phyloP scores from a whole-genome alignment of 2,329 filamentous ascomycete species.

The Zelopaecilomyces penicillatus region DNA sequence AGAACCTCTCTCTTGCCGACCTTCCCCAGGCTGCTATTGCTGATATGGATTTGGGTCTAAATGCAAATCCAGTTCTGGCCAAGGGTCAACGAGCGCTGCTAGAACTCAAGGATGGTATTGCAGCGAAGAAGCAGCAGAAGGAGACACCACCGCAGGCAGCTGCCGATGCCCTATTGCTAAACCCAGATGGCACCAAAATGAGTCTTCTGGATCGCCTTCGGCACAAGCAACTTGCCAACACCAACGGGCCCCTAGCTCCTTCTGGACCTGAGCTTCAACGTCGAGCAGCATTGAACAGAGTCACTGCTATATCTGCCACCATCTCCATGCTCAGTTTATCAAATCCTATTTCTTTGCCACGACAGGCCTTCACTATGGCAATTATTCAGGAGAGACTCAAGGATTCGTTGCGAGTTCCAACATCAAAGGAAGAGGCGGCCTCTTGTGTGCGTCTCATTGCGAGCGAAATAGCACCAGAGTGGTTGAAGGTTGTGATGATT shows the following conservation, averaged over 20 bases:
- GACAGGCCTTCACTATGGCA: conserved; percentile 58
- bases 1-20: conserved; percentile 41
- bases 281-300: conserved; percentile 56
- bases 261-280: conserved; percentile 50
- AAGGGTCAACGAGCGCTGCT: conserved; percentile 63
- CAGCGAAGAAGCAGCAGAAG: conserved; percentile 40
- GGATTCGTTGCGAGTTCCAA: conserved; percentile 54
- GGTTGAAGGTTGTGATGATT: conserved; percentile 44
- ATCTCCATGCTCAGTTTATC: conserved; percentile 56
- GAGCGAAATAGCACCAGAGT: conserved; percentile 46
- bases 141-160: conserved; percentile 27
- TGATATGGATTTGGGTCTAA: conserved; percentile 23
- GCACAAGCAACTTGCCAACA: conserved; percentile 55
- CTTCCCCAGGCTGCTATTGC: conserved; percentile 29
- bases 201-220: conserved; percentile 69
- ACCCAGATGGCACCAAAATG: conserved; percentile 45
- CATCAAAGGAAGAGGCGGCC: conserved; percentile 44
- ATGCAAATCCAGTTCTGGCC: conserved; percentile 48
- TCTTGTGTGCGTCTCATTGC: conserved; percentile 44
- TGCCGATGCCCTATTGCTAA: conserved; percentile 24
- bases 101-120: conserved; percentile 57
- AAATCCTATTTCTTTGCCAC: conserved; percentile 39
- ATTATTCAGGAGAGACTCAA: conserved; percentile 55
- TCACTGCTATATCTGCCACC: conserved; percentile 59
- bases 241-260: conserved; percentile 48